Percentiles rank a stretch among this genome's conserved stretches.
Evolutionary conservation across 257 asterid species (phyloP).

Genomic region (Solanum paucissectum): DNA sequence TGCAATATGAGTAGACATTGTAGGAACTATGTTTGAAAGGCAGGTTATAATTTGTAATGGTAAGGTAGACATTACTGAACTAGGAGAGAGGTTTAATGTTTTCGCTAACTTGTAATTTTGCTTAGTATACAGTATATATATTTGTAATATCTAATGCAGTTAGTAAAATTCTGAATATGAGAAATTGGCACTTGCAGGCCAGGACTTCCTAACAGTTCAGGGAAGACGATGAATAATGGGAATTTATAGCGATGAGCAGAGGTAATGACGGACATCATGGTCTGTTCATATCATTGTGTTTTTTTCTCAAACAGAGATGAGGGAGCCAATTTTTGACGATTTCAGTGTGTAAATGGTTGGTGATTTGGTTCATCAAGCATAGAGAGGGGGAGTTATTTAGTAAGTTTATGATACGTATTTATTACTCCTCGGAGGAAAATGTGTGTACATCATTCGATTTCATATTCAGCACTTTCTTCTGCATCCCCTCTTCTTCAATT

Average conservation of each 20-base stretch:
- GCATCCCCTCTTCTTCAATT: neutral
- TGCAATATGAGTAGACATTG: neutral
- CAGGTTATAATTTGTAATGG: neutral
- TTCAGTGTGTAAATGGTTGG: neutral
- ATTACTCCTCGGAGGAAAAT: neutral
- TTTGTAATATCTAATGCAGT: neutral
- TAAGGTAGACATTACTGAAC: neutral
- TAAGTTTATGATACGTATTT: neutral
- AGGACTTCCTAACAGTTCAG: neutral
- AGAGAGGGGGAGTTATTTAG: neutral
- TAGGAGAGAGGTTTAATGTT: neutral
- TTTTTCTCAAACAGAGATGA: neutral
- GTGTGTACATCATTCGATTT: neutral
- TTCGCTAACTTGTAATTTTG: neutral
- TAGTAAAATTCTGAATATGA: neutral
- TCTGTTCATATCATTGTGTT: neutral
- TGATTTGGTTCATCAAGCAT: neutral
- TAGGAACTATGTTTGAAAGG: neutral
- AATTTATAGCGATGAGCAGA: neutral
- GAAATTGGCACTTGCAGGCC: neutral
- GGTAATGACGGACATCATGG: neutral
- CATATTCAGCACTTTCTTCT: neutral
- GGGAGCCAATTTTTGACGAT: neutral
- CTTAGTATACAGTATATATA: neutral
- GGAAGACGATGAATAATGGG: neutral